Percentiles rank a stretch among this genome's conserved stretches.
phyloP scores from a whole-genome alignment of 2,329 filamentous ascomycete genomes.

The Pseudogymnoascus sp. region DNA sequence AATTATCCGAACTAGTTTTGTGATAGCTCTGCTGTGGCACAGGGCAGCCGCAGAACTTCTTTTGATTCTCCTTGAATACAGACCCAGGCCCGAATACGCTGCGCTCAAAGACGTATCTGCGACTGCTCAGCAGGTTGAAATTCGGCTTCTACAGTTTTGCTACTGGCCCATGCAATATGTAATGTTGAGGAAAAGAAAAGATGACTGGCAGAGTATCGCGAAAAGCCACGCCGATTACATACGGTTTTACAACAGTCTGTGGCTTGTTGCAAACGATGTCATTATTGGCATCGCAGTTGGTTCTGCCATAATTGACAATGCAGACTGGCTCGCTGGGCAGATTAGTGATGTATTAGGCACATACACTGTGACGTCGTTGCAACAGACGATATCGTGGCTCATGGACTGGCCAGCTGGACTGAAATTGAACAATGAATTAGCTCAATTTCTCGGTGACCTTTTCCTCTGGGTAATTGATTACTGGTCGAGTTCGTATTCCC shows the following conservation, averaged over 20 bases:
- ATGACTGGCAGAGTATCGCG: slow-evolving; percentile 91
- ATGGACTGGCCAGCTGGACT: slow-evolving; percentile 93
- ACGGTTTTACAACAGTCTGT: slow-evolving; percentile 95
- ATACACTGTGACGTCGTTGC: slow-evolving; percentile 83
- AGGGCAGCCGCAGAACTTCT: slow-evolving; percentile 73
- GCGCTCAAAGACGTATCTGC: slow-evolving; percentile 94
- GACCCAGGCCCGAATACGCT: slow-evolving; percentile 64
- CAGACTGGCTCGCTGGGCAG: slow-evolving; percentile 69
- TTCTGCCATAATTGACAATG: slow-evolving; percentile 95
- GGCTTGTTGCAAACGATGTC: slow-evolving; percentile 96
- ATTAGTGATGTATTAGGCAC: slow-evolving; percentile 66
- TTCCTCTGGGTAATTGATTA: slow-evolving; percentile 99
- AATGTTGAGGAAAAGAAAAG: slow-evolving; percentile 78
- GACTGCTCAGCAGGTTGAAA: slow-evolving; percentile 94
- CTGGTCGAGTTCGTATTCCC: slow-evolving; percentile 64
- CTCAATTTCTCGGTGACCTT: slow-evolving; percentile 85
- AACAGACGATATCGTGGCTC: slow-evolving; percentile 85
- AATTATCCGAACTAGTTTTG: slow-evolving; percentile 61
- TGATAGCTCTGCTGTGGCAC: slow-evolving; percentile 71
- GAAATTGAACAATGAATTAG: slow-evolving; percentile 90
- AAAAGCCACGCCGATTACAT: slow-evolving; percentile 97
- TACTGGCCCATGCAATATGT: slow-evolving; percentile 98
- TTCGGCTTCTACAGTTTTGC: slow-evolving; percentile 93
- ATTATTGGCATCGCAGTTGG: slow-evolving; percentile 96
- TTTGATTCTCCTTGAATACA: slow-evolving; percentile 75